Conservation (phyloP, 2,329 filamentous ascomycete genomes). For the Cercospora zeina region DNA sequence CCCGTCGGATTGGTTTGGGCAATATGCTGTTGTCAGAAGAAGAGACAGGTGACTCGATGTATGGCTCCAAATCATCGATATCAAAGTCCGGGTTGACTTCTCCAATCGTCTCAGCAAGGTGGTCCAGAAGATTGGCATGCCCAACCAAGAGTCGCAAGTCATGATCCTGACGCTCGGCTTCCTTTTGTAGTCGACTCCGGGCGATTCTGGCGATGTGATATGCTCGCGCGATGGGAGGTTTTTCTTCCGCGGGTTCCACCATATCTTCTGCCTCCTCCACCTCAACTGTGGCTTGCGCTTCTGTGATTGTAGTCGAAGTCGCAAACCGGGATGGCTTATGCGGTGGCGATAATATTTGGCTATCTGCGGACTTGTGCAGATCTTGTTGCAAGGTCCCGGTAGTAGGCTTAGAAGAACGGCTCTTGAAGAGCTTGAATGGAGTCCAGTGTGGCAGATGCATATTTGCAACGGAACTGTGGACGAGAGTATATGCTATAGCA, state of each 20-base stretch:
- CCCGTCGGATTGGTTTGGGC: neutral
- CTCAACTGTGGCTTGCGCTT: neutral
- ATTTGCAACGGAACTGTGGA: neutral
- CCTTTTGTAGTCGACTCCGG: constrained; percentile 4
- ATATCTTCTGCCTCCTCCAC: neutral
- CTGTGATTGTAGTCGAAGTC: neutral
- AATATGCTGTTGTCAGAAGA: neutral
- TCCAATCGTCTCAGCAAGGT: constrained; percentile 10
- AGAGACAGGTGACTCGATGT: neutral
- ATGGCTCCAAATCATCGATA: constrained; percentile 2
- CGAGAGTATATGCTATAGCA: neutral
- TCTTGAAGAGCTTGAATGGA: constrained; percentile 7
- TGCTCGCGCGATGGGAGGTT: neutral
- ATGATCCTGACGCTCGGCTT: constrained; percentile 12
- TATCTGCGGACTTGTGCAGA: neutral
- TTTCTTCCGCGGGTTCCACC: neutral
- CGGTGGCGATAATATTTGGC: neutral
- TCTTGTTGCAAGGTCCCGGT: neutral
- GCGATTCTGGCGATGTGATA: constrained; percentile 14
- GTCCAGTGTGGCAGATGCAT: constrained; percentile 4
- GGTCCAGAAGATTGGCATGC: constrained; percentile 14
- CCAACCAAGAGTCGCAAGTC: constrained; percentile 13
- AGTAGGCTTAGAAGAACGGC: neutral
- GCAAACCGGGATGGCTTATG: neutral
- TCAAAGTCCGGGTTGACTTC: constrained; percentile 8